Base-by-base conservation (phyloP, 2,329 filamentous ascomycete genomes). In the Oidium heveae region DNA sequence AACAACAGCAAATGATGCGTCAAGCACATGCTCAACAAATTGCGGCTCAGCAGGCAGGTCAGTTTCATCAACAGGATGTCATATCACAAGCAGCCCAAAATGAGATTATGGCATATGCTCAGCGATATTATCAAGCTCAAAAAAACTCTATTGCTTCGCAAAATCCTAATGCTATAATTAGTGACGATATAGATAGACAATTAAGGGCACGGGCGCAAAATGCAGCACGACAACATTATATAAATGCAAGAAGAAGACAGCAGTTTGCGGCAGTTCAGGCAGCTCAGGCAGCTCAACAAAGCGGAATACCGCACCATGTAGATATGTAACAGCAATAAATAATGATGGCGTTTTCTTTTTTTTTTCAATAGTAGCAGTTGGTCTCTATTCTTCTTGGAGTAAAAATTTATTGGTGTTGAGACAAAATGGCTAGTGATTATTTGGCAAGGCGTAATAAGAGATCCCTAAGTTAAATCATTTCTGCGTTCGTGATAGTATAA, bases 241-340 rank as follows among this genome's bases (percentile, higher is more conserved):
- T 18, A 18, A 15, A 47, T 10, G 52, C 54, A n/a, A 54, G 50
- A 53, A 53, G 43, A 47, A 56, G 43, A 46, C 56, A 58, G 22
- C 61, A 66, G 50, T 43, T 62, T 44, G 49, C 53, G 20, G 55
- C 53, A 28, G 52, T 22, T 18, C 57, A 58, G 22, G 59, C 60
- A 47, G 58, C 60, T 53, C 56, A 61, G 36, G 57, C 55, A 13
- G 57, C 55, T 15, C 58, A 59, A 43, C 56, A 57, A 39, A 63
- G 60, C 54, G 62, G 59, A 12, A 62, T 63, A 60, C 60, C 58
- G 34, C 62, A 64, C 56, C 61, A 61, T 2, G 63, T 63, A 60
- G 51, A 34, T 6, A 41, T 53, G 51, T 53, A 22, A 53, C 22
- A 41, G 10, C 34, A 36, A 39, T 20, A 28, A 53, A 8, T n/a